Conservation (phyloP, 106 monocot genomes). For the Cymbidium sinense region DNA sequence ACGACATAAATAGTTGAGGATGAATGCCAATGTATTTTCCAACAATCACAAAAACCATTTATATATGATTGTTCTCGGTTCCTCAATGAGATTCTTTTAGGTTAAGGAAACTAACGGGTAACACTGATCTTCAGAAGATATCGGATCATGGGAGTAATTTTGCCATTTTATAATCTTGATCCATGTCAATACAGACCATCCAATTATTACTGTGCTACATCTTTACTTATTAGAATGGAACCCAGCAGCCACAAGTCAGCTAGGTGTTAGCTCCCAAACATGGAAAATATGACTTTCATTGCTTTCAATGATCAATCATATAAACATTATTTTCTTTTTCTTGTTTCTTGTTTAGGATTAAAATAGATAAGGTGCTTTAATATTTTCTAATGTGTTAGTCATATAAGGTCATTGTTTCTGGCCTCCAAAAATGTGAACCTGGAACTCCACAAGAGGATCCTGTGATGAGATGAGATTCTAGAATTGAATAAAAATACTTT, state of each 20-base stretch:
- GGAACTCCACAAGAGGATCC: too few species aligned
- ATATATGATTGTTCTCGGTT: neutral
- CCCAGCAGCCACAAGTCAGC: neutral
- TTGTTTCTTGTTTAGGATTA: neutral
- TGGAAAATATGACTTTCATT: neutral
- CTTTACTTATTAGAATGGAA: neutral
- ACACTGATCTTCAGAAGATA: neutral
- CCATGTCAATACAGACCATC: neutral
- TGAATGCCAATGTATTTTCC: neutral
- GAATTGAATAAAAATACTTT: too few species aligned
- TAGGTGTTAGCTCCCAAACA: neutral
- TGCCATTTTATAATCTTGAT: constrained; percentile 1
- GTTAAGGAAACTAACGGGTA: neutral
- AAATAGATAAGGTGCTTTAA: neutral
- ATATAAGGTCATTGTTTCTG: neutral
- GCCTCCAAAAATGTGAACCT: neutral
- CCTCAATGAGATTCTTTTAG: neutral
- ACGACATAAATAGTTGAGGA: neutral
- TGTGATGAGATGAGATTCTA: too few species aligned
- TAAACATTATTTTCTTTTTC: neutral
- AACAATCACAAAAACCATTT: neutral
- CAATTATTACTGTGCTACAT: neutral
- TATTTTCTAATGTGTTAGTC: neutral
- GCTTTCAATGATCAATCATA: neutral
- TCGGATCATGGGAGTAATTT: neutral